phyloP scores from a whole-genome alignment of 192 early-diverging fungal species.

The Coemansia sp. region DNA sequence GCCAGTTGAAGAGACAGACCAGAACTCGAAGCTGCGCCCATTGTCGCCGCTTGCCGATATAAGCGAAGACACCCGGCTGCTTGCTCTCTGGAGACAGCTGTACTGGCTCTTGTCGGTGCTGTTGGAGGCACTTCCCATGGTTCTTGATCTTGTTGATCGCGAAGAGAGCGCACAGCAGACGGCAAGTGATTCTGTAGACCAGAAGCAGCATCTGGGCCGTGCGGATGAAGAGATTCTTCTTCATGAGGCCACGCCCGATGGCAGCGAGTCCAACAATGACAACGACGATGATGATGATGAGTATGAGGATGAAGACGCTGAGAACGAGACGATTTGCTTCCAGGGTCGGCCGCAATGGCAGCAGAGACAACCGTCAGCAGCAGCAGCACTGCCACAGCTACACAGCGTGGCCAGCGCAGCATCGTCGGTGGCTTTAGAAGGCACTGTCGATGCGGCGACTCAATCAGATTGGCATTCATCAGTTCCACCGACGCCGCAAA shows the following conservation, averaged over 20 bases:
- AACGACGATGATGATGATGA: too few species aligned
- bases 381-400: background rate
- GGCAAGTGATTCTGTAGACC: background rate
- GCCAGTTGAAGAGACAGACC: background rate
- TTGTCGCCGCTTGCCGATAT: background rate
- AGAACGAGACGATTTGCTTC: slow-evolving; percentile 40
- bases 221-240: background rate
- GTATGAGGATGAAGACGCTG: slow-evolving; percentile 15
- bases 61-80: slow-evolving; percentile 3
- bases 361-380: slow-evolving; percentile 8
- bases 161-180: background rate
- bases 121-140: slow-evolving; percentile 23
- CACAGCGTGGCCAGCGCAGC: background rate
- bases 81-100: slow-evolving; percentile 34
- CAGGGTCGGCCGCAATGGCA: slow-evolving; percentile 22
- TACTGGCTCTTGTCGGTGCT: slow-evolving; percentile 20
- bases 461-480: slow-evolving; percentile 14
- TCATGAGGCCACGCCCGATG: background rate
- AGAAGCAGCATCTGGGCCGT: background rate
- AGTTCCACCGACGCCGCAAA: slow-evolving; percentile 26
- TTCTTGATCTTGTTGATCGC: slow-evolving; percentile 16
- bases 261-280: too few species aligned
- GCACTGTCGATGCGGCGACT: background rate
- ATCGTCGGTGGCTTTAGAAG: background rate
- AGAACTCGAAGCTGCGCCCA: background rate